Percentiles rank a stretch among this genome's conserved stretches.
phyloP scores from a whole-genome alignment of 2,329 filamentous ascomycete species.

The Aspergillus sergii region DNA sequence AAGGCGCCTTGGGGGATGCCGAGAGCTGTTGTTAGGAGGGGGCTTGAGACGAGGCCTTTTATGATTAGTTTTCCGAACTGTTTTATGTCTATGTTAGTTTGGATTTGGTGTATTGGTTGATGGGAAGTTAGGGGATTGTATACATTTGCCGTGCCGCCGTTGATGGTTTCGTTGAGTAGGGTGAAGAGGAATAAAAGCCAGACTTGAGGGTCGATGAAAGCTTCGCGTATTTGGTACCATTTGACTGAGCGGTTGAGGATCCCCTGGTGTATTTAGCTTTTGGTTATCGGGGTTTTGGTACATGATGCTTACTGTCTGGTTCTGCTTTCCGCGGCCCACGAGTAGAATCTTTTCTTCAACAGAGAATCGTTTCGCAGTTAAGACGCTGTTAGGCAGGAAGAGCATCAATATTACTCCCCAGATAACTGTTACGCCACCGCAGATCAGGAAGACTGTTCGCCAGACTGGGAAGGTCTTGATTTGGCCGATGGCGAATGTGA shows the following conservation, averaged over 20 bases:
- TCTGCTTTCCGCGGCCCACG: slow-evolving; percentile 37
- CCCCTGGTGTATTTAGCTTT: slow-evolving; percentile 27
- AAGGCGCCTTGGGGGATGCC: slow-evolving; percentile 60
- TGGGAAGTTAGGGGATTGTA: too few relatives aligned
- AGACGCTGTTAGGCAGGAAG: slow-evolving; percentile 49
- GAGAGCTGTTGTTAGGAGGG: slow-evolving; percentile 53
- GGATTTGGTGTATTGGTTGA: not conserved
- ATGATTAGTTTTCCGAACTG: slow-evolving; percentile 58
- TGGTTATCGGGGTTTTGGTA: not conserved
- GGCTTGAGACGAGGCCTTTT: slow-evolving; percentile 47
- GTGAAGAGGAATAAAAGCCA: slow-evolving; percentile 51
- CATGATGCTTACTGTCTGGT: slow-evolving; percentile 13
- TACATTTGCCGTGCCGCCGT: slow-evolving; percentile 54
- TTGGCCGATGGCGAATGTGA: slow-evolving; percentile 44
- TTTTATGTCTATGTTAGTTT: not conserved
- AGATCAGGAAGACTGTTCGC: slow-evolving; percentile 50
- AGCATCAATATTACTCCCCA: slow-evolving; percentile 46
- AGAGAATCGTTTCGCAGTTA: slow-evolving; percentile 46
- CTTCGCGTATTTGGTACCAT: slow-evolving; percentile 52
- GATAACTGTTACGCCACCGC: slow-evolving; percentile 47
- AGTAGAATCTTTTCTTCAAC: slow-evolving; percentile 49
- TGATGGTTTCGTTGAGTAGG: slow-evolving; percentile 56
- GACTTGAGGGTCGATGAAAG: slow-evolving; percentile 48
- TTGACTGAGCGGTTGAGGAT: slow-evolving; percentile 54
- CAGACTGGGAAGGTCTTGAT: slow-evolving; percentile 47